Base-by-base conservation (phyloP, 768 basidiomycete species). In the Tulasnella sp. region DNA sequence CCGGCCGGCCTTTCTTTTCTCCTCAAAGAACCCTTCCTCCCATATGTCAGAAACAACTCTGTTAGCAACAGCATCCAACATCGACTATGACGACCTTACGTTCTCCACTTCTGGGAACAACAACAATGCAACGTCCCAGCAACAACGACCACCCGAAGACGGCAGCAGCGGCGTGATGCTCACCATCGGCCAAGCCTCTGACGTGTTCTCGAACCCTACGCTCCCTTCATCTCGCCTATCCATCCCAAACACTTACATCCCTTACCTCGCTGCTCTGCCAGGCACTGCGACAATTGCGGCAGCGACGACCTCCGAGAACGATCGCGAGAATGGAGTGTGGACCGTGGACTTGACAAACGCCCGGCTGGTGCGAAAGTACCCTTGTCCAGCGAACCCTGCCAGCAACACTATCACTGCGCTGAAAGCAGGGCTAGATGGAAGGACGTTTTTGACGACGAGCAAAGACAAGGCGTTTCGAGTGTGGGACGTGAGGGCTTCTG, bases 391-490 rank as follows among this genome's bases (percentile, higher is more conserved):
- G 78, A 44, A 72, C 22, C 58, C 22, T 18, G 58, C 28, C 22
- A 28, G 9, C 58, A 60, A 60, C 9, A 60, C 58, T 14, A 60
- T 60, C 22, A 60, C 58, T 9, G 58, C 58, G 22, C 22, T 60
- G 24, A 60, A 60, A 60, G 58, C 58, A 20, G 58, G 58, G 9
- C 18, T 60, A 9, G 58, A 60, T 60, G 58, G 58, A 34, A 81
- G 48, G 54, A 44, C 58, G 3, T 86, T 95, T 8, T 83, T 94
- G 24, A 92, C 93, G 1, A 91, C 90, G 16, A 93, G 94, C 1
- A 90, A 89, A 82, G 93, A 95, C 82, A 93, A 93, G 1, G 87
- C 88, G 77, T 90, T 96, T 78, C 90, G 89, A 81, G 88, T 91
- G 42, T 96, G 94, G 94, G 94, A 96, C 84, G 89, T 90, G 78